Evolutionary conservation across 164 flowering plant species (phyloP), one percentile per base, ranked within the genome.

Genomic region (Taxillus chinensis): DNA sequence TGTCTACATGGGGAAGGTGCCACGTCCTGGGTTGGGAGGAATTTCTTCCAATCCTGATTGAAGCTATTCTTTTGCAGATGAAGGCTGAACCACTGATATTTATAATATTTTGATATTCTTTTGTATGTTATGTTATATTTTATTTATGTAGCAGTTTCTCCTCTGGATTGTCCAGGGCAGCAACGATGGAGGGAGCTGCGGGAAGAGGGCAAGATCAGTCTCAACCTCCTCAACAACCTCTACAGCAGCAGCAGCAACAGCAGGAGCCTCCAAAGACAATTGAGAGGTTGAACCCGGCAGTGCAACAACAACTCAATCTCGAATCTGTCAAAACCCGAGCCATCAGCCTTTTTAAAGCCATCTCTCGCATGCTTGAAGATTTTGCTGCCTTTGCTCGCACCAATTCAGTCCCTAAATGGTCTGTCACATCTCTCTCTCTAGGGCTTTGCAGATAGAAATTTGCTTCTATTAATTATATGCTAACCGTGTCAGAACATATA

Each of bases 381-480:
- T 79, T 90, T 5, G 95, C 88, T 53, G 79, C 69, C 69, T 68
- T 83, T 38, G 78, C 85, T 61, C 89, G 87, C 64, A 62, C 92
- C 68, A 88, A 90, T 67, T 67, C 95, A 61, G 66, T 65, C 38
- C 98, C 97, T 45, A 92, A 90, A 82, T 90, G 96, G 96, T 91
- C 57, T 40, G 16, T 12, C 5, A 10, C n/a, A 4, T 10, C 12
- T 60, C 53, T 57, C 59, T 5, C n/a, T 7, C 27, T 14, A 5
- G 5, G 27, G 15, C 15, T 51, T 27, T 27, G 27, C 27, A 2
- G 27, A 0, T 27, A 27, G 27, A 27, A 0, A 27, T 27, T 27
- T 27, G 27, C 27, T 27, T 27, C 27, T 27, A 2, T 27, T 27
- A 27, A 27, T 27, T 27, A 27, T 27, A 27, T 27, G 27, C 27